Base-by-base conservation (phyloP, 306 rosid species). In the Canavalia ensiformis region DNA sequence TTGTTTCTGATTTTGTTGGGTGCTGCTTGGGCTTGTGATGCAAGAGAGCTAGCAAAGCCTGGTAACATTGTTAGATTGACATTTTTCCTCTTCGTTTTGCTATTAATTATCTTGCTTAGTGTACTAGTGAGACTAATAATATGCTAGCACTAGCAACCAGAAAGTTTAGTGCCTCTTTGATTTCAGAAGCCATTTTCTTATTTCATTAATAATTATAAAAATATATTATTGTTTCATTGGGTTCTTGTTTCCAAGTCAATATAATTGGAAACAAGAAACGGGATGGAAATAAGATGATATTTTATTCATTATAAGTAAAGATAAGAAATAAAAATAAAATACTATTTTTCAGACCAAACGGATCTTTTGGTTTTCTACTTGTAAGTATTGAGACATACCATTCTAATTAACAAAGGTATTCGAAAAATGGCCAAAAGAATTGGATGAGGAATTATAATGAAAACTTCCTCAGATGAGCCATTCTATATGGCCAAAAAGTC, bases 21-120 rank as follows among this genome's bases (percentile, higher is more conserved):
- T 81, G 88, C 87, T 82, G 76, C 87, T 75, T 91, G 91, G 90
- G 77, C 67, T 71, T 88, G 91, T 85, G 85, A 87, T 76, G 90
- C 95, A 74, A 87, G 84, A 34, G 66, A 34, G 7, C 62, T 76
- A 34, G 13, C 31, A 75, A 73, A 45, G 3, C 42, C 18, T 6
- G 82, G 82, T 83, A 72, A 58, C 55, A 57, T 56, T 56, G 0
- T 76, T 77, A 39, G 34, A 42, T 8, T 68, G 25, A 74, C 4
- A 28, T 31, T 41, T 11, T 64, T 68, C 8, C 8, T 62, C 2
- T 62, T 74, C 28, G 41, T 65, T 33, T 31, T 44, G 34, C 10
- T 68, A 46, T 66, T 41, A 34, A 12, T 69, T 50, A 3, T 39
- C 3, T 2, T 73, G 39, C 29, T 67, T 73, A 2, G 25, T 71